Conservation (phyloP, 352 stramenopile species). For the Phytophthora citrophthora region DNA sequence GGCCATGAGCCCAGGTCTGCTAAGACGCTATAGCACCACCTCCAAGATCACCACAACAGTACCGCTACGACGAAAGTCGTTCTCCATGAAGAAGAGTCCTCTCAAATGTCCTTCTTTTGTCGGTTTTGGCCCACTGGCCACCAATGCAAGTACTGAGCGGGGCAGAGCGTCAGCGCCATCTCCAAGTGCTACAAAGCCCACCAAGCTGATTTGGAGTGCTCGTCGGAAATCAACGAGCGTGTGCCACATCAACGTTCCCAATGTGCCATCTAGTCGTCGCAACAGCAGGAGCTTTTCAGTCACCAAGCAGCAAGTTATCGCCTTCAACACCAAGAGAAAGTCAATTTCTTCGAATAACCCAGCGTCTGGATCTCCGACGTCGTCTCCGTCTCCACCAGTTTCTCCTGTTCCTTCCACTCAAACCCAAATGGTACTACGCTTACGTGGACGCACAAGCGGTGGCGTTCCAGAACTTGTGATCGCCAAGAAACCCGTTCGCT, state of each 20-base stretch:
- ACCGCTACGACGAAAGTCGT: conserved; percentile 64
- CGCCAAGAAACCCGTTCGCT: conserved; percentile 53
- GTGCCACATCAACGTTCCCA: conserved; percentile 24
- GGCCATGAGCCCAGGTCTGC: conserved; percentile 1
- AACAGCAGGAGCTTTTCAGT: conserved; percentile 33
- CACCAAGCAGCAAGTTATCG: conserved; percentile 29
- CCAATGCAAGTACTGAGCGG: conserved; percentile 6
- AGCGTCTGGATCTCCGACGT: conserved; percentile 6
- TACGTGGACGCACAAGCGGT: conserved; percentile 54
- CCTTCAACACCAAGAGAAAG: conserved; percentile 27
- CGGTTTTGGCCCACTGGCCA: conserved; percentile 1
- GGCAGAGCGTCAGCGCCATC: conserved; percentile 7
- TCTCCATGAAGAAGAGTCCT: conserved; percentile 70
- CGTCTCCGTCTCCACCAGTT: conserved; percentile 17
- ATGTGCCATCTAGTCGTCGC: conserved; percentile 3
- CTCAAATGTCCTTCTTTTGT: conserved; percentile 37
- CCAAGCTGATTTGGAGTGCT: conserved; percentile 31
- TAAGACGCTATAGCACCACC: conserved; percentile 37
- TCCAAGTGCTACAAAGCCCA: conserved; percentile 4
- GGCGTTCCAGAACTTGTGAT: conserved; percentile 71
- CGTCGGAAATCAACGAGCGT: conserved; percentile 70
- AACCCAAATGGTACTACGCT: conserved; percentile 64
- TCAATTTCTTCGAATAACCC: conserved; percentile 11
- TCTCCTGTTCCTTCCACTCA: conserved; percentile 22
- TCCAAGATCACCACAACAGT: conserved; percentile 47